Conservation (phyloP, 768 basidiomycete genomes). For the Rhodocollybia butyracea region DNA sequence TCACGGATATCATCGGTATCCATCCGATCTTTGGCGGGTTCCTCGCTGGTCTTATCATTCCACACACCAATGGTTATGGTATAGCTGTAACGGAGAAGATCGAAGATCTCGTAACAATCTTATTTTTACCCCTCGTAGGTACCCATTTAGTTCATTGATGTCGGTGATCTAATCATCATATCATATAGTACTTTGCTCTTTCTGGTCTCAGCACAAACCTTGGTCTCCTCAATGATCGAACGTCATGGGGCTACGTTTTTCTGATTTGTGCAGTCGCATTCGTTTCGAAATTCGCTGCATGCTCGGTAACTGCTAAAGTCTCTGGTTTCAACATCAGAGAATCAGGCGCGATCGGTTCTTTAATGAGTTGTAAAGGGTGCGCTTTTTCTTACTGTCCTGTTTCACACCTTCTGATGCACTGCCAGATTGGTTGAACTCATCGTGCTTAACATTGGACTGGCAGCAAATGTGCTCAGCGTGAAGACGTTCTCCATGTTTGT, state of each 20-base stretch:
- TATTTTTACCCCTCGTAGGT: slow-evolving; percentile 75
- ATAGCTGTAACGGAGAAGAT: slow-evolving; percentile 80
- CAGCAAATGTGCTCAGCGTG: slow-evolving; percentile 58
- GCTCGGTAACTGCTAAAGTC: slow-evolving; percentile 52
- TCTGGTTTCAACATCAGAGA: slow-evolving; percentile 75
- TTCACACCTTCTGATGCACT: not conserved
- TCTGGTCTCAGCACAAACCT: slow-evolving; percentile 83
- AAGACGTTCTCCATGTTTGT: slow-evolving; percentile 90
- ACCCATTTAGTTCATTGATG: not conserved
- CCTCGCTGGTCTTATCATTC: slow-evolving; percentile 77
- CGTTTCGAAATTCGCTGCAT: slow-evolving; percentile 74
- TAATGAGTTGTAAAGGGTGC: slow-evolving; percentile 91
- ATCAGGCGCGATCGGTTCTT: slow-evolving; percentile 73
- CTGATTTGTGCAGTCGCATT: slow-evolving; percentile 76
- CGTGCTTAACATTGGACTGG: slow-evolving; percentile 84
- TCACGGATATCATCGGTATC: slow-evolving; percentile 84
- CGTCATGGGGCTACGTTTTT: slow-evolving; percentile 80
- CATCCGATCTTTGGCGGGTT: slow-evolving; percentile 76
- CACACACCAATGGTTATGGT: slow-evolving; percentile 78
- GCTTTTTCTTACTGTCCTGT: slow-evolving; percentile 16
- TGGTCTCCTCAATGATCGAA: slow-evolving; percentile 68
- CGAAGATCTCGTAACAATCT: slow-evolving; percentile 79
- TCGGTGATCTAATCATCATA: not conserved
- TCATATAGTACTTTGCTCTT: slow-evolving; percentile 66
- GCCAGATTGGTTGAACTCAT: slow-evolving; percentile 78